Evolutionary conservation across 2,329 filamentous ascomycete genomes (phyloP).

Genomic region (Fusarium heterosporum): DNA sequence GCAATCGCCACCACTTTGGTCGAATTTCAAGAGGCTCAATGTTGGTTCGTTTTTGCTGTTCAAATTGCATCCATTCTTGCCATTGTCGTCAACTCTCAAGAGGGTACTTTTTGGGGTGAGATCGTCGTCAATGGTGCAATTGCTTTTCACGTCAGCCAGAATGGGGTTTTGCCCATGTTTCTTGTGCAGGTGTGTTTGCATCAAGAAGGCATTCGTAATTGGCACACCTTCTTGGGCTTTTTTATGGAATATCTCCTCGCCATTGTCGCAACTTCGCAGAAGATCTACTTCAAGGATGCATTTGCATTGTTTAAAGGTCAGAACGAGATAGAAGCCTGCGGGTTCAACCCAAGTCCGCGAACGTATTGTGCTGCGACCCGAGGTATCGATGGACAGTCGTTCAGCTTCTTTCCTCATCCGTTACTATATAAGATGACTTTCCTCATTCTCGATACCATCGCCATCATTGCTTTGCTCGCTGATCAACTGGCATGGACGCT

Average conservation of each 20-base stretch:
- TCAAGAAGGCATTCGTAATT: constrained; percentile 55
- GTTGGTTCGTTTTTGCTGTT: constrained; percentile 56
- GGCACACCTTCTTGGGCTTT: constrained; percentile 57
- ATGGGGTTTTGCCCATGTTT: constrained; percentile 55
- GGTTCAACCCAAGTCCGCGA: constrained; percentile 53
- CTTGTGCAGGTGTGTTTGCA: constrained; percentile 54
- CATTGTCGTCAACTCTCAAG: constrained; percentile 56
- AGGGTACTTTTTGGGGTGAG: constrained; percentile 56
- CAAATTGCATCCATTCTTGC: constrained; percentile 56
- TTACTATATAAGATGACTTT: constrained; percentile 55
- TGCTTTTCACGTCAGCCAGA: constrained; percentile 54
- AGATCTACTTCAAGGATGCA: constrained; percentile 51
- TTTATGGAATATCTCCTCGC: constrained; percentile 54
- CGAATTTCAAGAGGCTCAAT: constrained; percentile 56
- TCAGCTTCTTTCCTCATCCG: constrained; percentile 55
- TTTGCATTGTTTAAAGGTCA: constrained; percentile 52
- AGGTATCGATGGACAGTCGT: constrained; percentile 50
- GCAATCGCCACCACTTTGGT: constrained; percentile 56
- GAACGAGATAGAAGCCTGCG: constrained; percentile 49
- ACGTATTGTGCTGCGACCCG: constrained; percentile 54
- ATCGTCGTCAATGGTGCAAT: constrained; percentile 54
- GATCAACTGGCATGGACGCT: constrained; percentile 55
- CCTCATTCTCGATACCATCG: constrained; percentile 52
- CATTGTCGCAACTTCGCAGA: constrained; percentile 54
- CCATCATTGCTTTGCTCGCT: constrained; percentile 50